Evolutionary conservation across 352 stramenopile genomes (phyloP), one percentile per base, ranked within the genome.

Genomic region (Globisporangium nagaii): DNA sequence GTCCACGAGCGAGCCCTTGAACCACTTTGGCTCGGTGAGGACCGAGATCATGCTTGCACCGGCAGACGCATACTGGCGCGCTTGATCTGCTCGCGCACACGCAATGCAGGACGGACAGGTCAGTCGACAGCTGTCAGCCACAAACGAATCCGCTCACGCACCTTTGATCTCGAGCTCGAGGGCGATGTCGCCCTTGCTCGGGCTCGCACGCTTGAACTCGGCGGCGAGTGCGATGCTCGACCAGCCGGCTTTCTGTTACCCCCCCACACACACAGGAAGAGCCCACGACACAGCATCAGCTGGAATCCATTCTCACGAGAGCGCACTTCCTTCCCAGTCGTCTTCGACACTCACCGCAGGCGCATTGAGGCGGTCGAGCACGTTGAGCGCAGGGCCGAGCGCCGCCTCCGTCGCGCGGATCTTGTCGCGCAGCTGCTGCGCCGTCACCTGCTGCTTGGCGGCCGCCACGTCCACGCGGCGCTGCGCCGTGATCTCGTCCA

Each of bases 131-230:
- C n/a, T n/a, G n/a, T n/a, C n/a, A n/a, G n/a, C n/a, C n/a, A n/a
- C n/a, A n/a, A n/a, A n/a, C n/a, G n/a, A n/a, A n/a, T n/a, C n/a
- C n/a, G n/a, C n/a, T n/a, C n/a, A 81, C 61, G 25, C 39, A 89
- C 79, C 78, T 60, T 75, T 64, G 46, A 92, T 71, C 24, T 79
- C 65, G 45, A 93, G 65, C 53, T 79, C 67, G 40, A 79, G 68
- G 22, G 84, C 86, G 66, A 99, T 99, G 66, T 98, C 80, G 17
- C 97, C 96, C 70, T 99, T 99, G 68, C 86, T 98, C 12, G 97
- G 97, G 39, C 86, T 98, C 9, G 96, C 96, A 25, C 97, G 87
- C 75, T 99, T 99, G 75, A 99, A 99, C 78, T 99, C 97, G 13
- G 96, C 96, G 1, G 97, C 97, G 19, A 99, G 78, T 24, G 93